Evolutionary conservation across 192 early-diverging fungal genomes (phyloP).

Genomic region (Entomortierella lignicola): DNA sequence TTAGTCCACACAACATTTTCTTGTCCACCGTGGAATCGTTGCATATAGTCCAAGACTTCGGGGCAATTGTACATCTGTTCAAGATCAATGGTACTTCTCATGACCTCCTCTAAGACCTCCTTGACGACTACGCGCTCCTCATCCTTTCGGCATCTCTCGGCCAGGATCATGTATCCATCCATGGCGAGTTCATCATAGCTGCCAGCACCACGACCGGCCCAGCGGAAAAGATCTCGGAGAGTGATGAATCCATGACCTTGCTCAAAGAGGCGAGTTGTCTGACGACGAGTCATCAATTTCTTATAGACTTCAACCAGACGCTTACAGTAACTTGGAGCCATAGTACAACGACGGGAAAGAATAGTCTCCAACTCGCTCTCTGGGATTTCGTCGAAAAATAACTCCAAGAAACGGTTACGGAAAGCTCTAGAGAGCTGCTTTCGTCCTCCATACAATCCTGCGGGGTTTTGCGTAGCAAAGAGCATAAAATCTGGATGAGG

Average conservation of each 20-base stretch:
- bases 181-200: conserved; percentile 89
- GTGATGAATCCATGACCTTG: conserved; percentile 95
- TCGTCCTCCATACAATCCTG: conserved; percentile 97
- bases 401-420: conserved; percentile 96
- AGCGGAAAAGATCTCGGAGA: conserved; percentile 96
- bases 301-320: conserved; percentile 89
- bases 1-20: conserved; percentile 91
- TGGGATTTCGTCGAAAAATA: conserved; percentile 98
- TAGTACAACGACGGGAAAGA: conserved; percentile 81
- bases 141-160: conserved; percentile 84
- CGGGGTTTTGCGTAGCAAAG: conserved; percentile 99
- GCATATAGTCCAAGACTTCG: conserved; percentile 64
- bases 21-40: conserved; percentile 46
- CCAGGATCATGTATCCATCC: conserved; percentile 95
- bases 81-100: conserved; percentile 75
- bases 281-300: conserved; percentile 77
- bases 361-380: conserved; percentile 92
- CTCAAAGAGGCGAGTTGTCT: conserved; percentile 92
- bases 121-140: conserved; percentile 87
- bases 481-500: conserved; percentile 97
- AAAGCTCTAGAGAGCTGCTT: conserved; percentile 96
- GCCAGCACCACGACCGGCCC: conserved; percentile 87
- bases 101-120: conserved; percentile 85
- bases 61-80: conserved; percentile 71
- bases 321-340: conserved; percentile 91